Percentiles rank a stretch among this genome's conserved stretches.
Evolutionary conservation across 1,284 basidiomycete genomes (phyloP).

Genomic region (Exobasidium cylindrosporum): DNA sequence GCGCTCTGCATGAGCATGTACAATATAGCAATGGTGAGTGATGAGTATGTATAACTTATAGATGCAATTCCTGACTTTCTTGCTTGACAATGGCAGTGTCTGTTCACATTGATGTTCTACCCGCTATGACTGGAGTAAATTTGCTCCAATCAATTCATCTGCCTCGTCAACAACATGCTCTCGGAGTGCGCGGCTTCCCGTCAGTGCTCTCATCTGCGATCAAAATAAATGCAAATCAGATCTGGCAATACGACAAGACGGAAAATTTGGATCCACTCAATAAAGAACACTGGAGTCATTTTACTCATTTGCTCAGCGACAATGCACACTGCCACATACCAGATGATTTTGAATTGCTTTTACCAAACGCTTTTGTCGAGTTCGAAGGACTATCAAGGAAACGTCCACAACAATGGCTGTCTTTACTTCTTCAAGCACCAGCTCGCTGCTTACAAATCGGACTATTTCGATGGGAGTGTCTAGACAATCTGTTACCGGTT

Average conservation of each 20-base stretch:
- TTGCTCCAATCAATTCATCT: slow-evolving; percentile 74
- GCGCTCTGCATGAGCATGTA: slow-evolving; percentile 62
- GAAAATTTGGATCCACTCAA: slow-evolving; percentile 23
- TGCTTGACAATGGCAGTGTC: background rate
- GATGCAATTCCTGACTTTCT: background rate
- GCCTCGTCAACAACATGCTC: slow-evolving; percentile 4
- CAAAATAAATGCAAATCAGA: background rate
- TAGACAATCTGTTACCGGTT: background rate
- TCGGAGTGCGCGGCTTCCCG: background rate
- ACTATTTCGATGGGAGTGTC: background rate
- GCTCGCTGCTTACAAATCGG: background rate
- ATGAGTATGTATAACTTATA: background rate
- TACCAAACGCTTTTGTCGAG: background rate
- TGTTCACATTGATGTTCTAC: slow-evolving; percentile 72
- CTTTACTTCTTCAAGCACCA: background rate
- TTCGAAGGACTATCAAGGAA: background rate
- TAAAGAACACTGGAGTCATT: slow-evolving; percentile 20
- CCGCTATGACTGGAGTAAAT: slow-evolving; percentile 84
- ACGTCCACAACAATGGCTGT: background rate
- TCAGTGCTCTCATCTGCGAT: background rate
- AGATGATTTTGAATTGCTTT: background rate
- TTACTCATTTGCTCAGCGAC: slow-evolving; percentile 33
- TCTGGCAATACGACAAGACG: slow-evolving; percentile 47
- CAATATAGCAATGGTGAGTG: slow-evolving; percentile 3
- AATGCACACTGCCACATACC: slow-evolving; percentile 19